Conservation (phyloP, 2,329 filamentous ascomycete species). For the Verticillium klebahnii region DNA sequence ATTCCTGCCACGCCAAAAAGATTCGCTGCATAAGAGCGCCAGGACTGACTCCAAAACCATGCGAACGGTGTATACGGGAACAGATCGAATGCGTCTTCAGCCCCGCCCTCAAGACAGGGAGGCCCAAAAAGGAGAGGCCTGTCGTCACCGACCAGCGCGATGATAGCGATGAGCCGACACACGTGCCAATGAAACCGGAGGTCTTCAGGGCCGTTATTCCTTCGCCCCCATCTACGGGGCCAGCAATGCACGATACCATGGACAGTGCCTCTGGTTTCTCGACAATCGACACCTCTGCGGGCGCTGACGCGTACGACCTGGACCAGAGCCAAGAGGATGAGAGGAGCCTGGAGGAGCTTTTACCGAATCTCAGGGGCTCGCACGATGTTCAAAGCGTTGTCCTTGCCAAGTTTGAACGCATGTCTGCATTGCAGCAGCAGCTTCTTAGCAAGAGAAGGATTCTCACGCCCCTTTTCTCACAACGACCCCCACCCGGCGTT, state of each 20-base stretch:
- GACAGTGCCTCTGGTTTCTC: background rate
- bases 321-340: background rate
- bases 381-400: background rate
- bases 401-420: constrained; percentile 1
- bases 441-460: constrained; percentile 4
- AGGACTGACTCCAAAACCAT: background rate
- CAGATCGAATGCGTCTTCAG: constrained; percentile 4
- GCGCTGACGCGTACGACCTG: background rate
- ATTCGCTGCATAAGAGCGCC: constrained; percentile 2
- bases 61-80: constrained; percentile 3
- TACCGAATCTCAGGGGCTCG: background rate
- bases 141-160: background rate
- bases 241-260: background rate
- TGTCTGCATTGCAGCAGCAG: constrained; percentile 2
- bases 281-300: background rate
- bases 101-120: constrained; percentile 6
- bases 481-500: background rate
- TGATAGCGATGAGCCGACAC: background rate
- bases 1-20: constrained; percentile 8
- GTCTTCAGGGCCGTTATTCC: background rate
- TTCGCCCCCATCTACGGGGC: background rate
- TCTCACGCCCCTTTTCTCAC: background rate
- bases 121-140: constrained; percentile 3
- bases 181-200: background rate
- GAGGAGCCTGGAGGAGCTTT: background rate